These are phyloP conservation scores for Monosporozyma siamensis DNA, from an alignment of 805 yeast genomes.

Conservation along the genomic window DNA sequence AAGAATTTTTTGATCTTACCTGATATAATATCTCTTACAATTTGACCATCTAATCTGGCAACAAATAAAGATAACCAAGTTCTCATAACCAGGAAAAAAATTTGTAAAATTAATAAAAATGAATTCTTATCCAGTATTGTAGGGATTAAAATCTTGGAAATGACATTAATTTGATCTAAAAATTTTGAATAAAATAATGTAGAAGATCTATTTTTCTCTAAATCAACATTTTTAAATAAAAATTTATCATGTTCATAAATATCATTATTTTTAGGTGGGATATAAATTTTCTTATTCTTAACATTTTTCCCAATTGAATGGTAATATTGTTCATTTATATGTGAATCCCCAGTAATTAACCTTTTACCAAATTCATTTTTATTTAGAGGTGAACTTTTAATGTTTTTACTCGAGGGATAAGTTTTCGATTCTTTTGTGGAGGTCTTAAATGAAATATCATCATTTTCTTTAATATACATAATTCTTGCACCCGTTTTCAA, in stretches of 20 bases:
- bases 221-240: constrained; percentile 24
- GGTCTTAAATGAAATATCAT: not conserved
- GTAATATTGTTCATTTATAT: not conserved
- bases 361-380: constrained; percentile 3
- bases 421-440: too few species aligned
- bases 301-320: not conserved
- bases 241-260: constrained; percentile 27
- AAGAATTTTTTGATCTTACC: constrained; percentile 67
- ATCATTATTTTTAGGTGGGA: constrained; percentile 26
- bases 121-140: constrained; percentile 58
- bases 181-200: constrained; percentile 49
- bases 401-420: constrained; percentile 1
- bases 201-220: constrained; percentile 15
- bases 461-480: constrained; percentile 24
- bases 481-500: constrained; percentile 27
- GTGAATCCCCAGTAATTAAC: not conserved
- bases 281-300: constrained; percentile 20
- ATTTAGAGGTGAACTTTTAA: not conserved
- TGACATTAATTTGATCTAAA: constrained; percentile 59
- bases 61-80: constrained; percentile 82
- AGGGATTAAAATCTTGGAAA: constrained; percentile 81
- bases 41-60: constrained; percentile 85
- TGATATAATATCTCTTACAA: constrained; percentile 79
- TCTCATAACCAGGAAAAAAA: constrained; percentile 64
- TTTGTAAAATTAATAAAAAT: constrained; percentile 55